Conservation (phyloP, 495 filamentous ascomycete genomes). For the Xylaria palmicola region DNA sequence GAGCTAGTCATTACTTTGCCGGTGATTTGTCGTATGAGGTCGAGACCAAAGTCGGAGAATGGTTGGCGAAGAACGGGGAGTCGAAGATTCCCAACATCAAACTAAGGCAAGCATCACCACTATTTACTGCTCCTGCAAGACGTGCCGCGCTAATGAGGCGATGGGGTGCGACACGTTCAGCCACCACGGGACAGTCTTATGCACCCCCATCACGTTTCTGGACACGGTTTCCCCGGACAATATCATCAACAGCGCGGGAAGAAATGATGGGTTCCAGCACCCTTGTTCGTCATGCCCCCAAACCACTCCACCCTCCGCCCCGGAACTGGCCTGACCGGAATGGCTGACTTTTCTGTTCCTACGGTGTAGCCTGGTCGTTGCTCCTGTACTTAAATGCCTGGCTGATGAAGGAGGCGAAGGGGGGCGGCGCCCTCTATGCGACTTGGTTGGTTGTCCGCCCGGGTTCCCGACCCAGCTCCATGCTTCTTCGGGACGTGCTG, state of each 20-base stretch:
- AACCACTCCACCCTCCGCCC: background rate
- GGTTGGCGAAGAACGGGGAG: background rate
- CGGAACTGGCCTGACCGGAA: background rate
- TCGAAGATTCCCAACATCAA: background rate
- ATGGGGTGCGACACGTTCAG: background rate
- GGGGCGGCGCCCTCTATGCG: background rate
- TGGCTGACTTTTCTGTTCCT: background rate
- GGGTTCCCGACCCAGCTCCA: background rate
- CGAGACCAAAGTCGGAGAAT: background rate
- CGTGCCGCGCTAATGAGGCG: background rate
- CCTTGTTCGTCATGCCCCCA: background rate
- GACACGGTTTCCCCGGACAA: background rate
- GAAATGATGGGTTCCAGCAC: background rate
- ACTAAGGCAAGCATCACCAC: background rate
- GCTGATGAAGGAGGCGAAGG: background rate
- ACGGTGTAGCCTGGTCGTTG: background rate
- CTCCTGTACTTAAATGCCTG: background rate
- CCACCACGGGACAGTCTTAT: background rate
- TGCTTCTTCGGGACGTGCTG: background rate
- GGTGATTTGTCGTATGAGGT: background rate
- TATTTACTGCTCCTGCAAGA: background rate
- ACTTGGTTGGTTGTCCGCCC: background rate
- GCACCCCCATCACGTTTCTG: background rate
- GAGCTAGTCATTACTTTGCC: background rate
- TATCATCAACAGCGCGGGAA: background rate